A percentile compares a stretch with the other conserved stretches of the same genome.
Conservation (phyloP, 2,329 filamentous ascomycete species). For the Epichloe aotearoae region DNA sequence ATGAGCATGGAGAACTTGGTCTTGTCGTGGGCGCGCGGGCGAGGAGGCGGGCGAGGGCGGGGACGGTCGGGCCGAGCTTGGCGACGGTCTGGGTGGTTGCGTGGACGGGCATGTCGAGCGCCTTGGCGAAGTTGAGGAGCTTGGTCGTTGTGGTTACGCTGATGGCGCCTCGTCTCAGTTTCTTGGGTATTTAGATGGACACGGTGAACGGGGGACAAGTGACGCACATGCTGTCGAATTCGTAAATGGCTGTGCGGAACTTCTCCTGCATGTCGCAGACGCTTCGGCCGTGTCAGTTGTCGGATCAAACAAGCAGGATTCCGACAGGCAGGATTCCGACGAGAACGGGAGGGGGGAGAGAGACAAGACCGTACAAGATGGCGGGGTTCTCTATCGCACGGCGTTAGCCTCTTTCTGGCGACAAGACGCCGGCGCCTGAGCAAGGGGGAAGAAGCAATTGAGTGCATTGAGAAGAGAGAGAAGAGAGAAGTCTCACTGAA, state of each 20-base stretch:
- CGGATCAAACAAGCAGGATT: background rate
- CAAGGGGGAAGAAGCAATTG: background rate
- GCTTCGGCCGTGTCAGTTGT: slow-evolving; percentile 30
- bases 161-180: background rate
- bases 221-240: slow-evolving; percentile 67
- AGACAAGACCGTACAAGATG: slow-evolving; percentile 33
- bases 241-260: slow-evolving; percentile 70
- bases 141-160: slow-evolving; percentile 56
- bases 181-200: background rate
- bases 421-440: no score
- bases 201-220: no score
- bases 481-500: slow-evolving; percentile 19
- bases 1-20: slow-evolving; percentile 81
- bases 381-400: slow-evolving; percentile 31
- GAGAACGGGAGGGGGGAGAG: background rate
- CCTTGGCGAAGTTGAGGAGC: slow-evolving; percentile 49
- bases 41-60: slow-evolving; percentile 49
- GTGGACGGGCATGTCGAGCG: slow-evolving; percentile 64
- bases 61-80: slow-evolving; percentile 67
- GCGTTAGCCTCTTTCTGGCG: background rate
- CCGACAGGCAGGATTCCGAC: background rate
- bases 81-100: slow-evolving; percentile 74
- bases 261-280: slow-evolving; percentile 94
- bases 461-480: background rate
- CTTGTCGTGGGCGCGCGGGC: slow-evolving; percentile 57